Evolutionary conservation across 1,139 yeast genomes (phyloP).

Genomic region (Yamadazyma kanchanaburiensis): DNA sequence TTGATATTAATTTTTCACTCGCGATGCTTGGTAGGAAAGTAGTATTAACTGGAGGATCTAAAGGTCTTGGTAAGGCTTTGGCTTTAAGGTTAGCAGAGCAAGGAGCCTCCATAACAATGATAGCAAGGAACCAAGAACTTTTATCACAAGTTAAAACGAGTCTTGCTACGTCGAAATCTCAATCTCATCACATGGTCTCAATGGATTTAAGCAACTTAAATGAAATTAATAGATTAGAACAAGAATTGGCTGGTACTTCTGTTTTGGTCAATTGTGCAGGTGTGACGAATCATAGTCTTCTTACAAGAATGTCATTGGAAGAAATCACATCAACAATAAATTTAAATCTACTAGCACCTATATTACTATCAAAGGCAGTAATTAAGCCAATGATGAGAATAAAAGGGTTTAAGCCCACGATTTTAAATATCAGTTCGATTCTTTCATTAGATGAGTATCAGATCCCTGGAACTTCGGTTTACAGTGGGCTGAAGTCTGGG

Average conservation of each 20-base stretch:
- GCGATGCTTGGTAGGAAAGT: constrained; percentile 38
- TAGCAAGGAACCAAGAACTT: constrained; percentile 50
- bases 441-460: constrained; percentile 46
- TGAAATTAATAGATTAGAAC: background rate
- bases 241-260: constrained; percentile 15
- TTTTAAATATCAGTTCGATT: constrained; percentile 71
- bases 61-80: constrained; percentile 76
- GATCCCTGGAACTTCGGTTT: constrained; percentile 65
- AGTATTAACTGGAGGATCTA: constrained; percentile 80
- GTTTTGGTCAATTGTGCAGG: constrained; percentile 84
- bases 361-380: constrained; percentile 48
- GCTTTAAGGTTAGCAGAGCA: constrained; percentile 52
- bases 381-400: constrained; percentile 47
- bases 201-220: constrained; percentile 42
- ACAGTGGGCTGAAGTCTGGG: constrained; percentile 83
- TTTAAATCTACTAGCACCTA: constrained; percentile 66
- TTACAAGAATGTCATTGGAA: constrained; percentile 41
- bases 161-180: constrained; percentile 35
- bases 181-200: constrained; percentile 44
- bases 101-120: constrained; percentile 61
- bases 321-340: constrained; percentile 49
- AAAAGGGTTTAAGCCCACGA: constrained; percentile 20
- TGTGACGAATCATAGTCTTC: constrained; percentile 56
- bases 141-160: constrained; percentile 29
- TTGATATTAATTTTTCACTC: too few relatives aligned